Conservation (phyloP, 352 stramenopile species). For the Phytophthora sp. region DNA sequence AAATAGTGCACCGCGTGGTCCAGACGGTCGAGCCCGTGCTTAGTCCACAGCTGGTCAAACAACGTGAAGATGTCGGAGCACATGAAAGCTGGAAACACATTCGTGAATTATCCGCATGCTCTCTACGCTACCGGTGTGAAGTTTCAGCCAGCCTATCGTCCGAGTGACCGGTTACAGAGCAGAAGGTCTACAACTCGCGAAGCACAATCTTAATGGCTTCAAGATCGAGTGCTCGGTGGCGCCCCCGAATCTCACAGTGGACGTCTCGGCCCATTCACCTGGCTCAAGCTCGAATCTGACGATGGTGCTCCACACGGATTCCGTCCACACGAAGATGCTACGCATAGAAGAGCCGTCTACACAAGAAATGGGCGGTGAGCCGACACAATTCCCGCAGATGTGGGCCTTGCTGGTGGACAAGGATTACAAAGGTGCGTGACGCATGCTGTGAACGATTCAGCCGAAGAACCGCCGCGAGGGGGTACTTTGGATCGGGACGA, state of each 20-base stretch:
- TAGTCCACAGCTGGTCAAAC: background rate
- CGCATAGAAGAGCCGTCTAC: background rate
- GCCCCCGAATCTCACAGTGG: background rate
- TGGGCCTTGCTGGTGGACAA: slow-evolving; percentile 20
- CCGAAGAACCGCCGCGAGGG: slow-evolving; percentile 9
- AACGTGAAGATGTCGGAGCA: background rate
- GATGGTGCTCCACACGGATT: background rate
- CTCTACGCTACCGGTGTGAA: too few species aligned
- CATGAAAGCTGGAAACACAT: too few species aligned
- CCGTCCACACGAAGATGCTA: slow-evolving; percentile 4
- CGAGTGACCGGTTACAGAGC: too few species aligned
- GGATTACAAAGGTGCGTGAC: slow-evolving; percentile 12
- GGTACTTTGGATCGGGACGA: slow-evolving; percentile 4
- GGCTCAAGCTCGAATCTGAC: background rate
- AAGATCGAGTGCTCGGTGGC: slow-evolving; percentile 11
- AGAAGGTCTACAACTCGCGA: too few species aligned
- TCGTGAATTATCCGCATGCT: too few species aligned
- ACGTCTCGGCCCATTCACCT: background rate
- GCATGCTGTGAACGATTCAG: slow-evolving; percentile 10
- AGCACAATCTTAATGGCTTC: too few species aligned
- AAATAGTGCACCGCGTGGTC: background rate
- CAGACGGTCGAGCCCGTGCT: background rate
- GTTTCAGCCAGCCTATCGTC: too few species aligned
- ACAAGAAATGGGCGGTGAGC: too few species aligned
- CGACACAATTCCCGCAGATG: background rate